Evolutionary conservation across 1,284 basidiomycete species (phyloP), one percentile per base, ranked within the genome.

Genomic region (Sphaerobolus stellatus): DNA sequence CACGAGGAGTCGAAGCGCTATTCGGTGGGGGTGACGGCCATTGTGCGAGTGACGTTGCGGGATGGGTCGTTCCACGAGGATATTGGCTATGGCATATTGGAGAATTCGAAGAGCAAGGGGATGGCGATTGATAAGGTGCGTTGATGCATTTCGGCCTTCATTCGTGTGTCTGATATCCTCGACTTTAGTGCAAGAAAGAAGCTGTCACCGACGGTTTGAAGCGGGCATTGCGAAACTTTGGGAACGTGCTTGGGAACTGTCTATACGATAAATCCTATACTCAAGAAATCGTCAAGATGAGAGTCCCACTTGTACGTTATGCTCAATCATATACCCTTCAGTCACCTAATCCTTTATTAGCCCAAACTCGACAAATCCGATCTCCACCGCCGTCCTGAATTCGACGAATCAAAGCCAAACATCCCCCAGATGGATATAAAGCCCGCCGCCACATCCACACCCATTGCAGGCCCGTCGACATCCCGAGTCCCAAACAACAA

Each of bases 181-280:
- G 30, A 40, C 24, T 56, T 13, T 63, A 98, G 94, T 93, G 91
- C 64, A 96, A 97, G 78, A 99, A 99, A 67, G 96, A 98, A 68
- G 94, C 97, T 0, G 90, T 98, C 0, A 99, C 96, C 0, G 96
- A 99, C 64, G 95, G 82, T 0, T 75, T 96, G 45, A 99, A 99
- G 71, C 86, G 96, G 31, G 84, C 93, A 0, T 76, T 99, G 20
- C 82, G 93, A 48, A 92, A 87, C 61, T 99, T 99, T 68, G 96
- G 97, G 48, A 96, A 95, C 66, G 75, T 98, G 1, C 78, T 98
- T 9, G 96, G 95, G 7, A 97, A 98, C 66, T 99, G 96, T 70
- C 73, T 98, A 24, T 98, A 98, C 66, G 96, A 98, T 72, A 95
- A 94, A 71, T 72, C 83, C 14, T 98, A 93, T 68, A 81, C 90